Conservation (phyloP, 257 asterid species). For the Capsicum baccatum region DNA sequence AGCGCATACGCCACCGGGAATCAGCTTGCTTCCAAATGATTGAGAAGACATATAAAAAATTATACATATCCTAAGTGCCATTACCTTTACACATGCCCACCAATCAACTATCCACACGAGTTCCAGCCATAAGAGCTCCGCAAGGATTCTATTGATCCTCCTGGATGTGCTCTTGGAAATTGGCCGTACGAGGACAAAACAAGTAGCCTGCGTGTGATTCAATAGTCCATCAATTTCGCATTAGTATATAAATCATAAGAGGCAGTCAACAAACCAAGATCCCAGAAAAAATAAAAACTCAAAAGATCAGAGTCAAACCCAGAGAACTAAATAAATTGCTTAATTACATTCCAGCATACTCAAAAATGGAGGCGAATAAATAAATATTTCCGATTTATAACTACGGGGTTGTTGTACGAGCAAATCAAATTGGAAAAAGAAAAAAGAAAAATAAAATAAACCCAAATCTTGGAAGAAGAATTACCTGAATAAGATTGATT, state of each 20-base stretch:
- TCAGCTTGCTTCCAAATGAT: neutral
- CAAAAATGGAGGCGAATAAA: neutral
- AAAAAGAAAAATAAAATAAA: neutral
- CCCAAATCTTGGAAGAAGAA: neutral
- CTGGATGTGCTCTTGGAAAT: slow-evolving; percentile 78
- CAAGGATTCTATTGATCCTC: slow-evolving; percentile 77
- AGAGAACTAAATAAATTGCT: neutral
- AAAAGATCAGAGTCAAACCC: neutral
- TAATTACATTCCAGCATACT: neutral
- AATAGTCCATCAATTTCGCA: neutral
- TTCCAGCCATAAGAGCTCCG: slow-evolving; percentile 91
- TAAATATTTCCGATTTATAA: too few relatives aligned
- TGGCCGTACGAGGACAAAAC: slow-evolving; percentile 71
- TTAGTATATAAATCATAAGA: neutral
- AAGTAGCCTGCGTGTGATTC: slow-evolving; percentile 69
- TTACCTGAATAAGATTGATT: slow-evolving; percentile 81
- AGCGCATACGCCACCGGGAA: neutral
- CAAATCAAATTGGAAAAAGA: neutral
- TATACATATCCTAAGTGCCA: neutral
- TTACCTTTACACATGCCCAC: slow-evolving; percentile 98
- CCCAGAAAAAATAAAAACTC: neutral
- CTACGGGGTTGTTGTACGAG: neutral
- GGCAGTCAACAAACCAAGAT: neutral
- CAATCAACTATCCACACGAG: slow-evolving; percentile 94
- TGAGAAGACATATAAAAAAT: neutral